These are phyloP conservation scores for Fomitopsis palustris DNA, from an alignment of 1,284 basidiomycete genomes.

Conservation along the genomic window DNA sequence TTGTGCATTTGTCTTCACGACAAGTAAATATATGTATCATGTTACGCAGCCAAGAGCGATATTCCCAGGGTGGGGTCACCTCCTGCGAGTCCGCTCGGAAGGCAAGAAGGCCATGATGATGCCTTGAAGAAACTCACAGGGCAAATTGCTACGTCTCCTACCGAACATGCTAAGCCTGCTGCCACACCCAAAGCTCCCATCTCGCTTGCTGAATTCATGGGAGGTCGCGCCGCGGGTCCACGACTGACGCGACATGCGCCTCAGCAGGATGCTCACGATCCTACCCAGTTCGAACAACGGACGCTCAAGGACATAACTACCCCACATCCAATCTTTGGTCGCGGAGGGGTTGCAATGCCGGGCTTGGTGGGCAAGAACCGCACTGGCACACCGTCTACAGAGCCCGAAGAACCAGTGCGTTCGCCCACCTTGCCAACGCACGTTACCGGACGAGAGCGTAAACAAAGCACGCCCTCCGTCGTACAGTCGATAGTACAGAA, in stretches of 20 bases:
- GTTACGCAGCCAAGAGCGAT: conserved; percentile 19
- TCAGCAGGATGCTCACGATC: conserved; percentile 63
- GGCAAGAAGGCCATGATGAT: conserved; percentile 42
- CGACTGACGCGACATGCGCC: conserved; percentile 66
- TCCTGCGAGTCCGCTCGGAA: conserved; percentile 29
- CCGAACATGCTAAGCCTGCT: conserved; percentile 8
- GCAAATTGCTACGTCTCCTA: conserved; percentile 15
- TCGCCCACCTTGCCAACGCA: conserved; percentile 2
- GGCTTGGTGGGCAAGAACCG: conserved; percentile 46
- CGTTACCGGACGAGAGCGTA: conserved; percentile 24
- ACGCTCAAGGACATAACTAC: conserved; percentile 34
- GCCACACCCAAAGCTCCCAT: conserved; percentile 40
- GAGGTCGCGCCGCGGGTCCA: conserved; percentile 68
- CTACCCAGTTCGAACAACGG: conserved; percentile 63
- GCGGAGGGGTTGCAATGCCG: conserved; percentile 68
- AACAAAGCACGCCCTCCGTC: conserved; percentile 29
- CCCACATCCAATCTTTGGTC: conserved; percentile 73
- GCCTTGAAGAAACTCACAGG: conserved; percentile 40
- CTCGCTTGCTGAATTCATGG: conserved; percentile 76
- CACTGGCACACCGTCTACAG: conserved; percentile 17
- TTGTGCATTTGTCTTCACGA: not conserved
- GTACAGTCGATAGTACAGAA: conserved; percentile 36
- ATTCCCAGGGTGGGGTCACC: conserved; percentile 23
- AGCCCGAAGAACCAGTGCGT: conserved; percentile 10
- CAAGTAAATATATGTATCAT: not conserved